Base-by-base conservation (phyloP, 2,329 filamentous ascomycete genomes). In the Colletotrichum tofieldiae region DNA sequence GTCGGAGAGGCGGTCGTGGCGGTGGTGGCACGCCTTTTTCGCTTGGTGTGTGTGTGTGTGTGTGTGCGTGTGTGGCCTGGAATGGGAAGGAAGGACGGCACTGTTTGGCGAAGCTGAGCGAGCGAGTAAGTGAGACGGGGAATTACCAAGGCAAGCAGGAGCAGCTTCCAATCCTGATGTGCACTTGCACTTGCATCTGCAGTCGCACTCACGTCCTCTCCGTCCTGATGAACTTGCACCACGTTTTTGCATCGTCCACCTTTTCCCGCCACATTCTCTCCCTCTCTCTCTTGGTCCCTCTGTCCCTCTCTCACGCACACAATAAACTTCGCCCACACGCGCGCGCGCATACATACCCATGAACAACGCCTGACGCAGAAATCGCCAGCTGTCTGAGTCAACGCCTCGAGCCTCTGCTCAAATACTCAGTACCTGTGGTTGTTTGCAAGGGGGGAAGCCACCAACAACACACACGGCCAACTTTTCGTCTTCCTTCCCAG, bases 291-390 rank as follows among this genome's bases (percentile, higher is more conserved):
- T 45, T 29, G 39, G 29, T 37, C 55, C 43, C 23, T 55, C 52
- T 37, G 5, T 37, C 35, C 8, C 35, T 37, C 35, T 37, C 45
- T 5, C 35, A 32, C 29, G 6, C 29, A 32, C 29, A 32, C 65
- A 29, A 39, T n/a, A 5, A 23, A 23, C 35, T 23, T 32, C 23
- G 45, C 51, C 45, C 45, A 14, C 26, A 29, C 41, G 32, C 4
- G 29, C 9, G 11, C 41, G 5, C 20, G 43, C 45, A 62, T 37
- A n/a, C 37, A 23, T 23, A 39, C 29, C 45, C 55, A 58, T 41
- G 23, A 35, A 29, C 55, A 59, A 35, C 29, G 26, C 54, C 52
- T 71, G 52, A 71, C 69, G 49, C 69, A 39, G 43, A 52, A 58
- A 29, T 58, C 32, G 41, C 43, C 26, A 45, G 47, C 64, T 26